Percentiles rank a stretch among this genome's conserved stretches.
Evolutionary conservation across 805 yeast genomes (phyloP).

Genomic region (Jamesozyma spencerorum): DNA sequence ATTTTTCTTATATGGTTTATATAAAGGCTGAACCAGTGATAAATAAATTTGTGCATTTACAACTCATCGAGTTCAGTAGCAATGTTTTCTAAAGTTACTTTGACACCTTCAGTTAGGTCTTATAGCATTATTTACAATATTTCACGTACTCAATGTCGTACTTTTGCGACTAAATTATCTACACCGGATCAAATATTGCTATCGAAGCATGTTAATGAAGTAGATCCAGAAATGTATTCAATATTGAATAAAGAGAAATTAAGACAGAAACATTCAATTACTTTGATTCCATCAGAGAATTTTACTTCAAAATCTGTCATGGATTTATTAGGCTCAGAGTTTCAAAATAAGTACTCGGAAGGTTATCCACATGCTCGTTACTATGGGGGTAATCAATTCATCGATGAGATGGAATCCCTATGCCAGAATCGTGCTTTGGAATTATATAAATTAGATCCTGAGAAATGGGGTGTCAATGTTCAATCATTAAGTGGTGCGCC

Average conservation of each 20-base stretch:
- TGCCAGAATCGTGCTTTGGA: conserved; percentile 89
- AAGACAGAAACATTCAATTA: conserved; percentile 87
- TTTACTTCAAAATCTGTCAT: conserved; percentile 92
- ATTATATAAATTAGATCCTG: conserved; percentile 68
- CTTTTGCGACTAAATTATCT: background rate
- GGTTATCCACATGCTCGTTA: conserved; percentile 98
- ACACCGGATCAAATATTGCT: conserved; percentile 32
- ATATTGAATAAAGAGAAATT: conserved; percentile 68
- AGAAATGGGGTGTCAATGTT: conserved; percentile 94
- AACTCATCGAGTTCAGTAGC: no score
- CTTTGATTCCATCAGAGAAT: conserved; percentile 90
- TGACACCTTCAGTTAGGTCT: background rate
- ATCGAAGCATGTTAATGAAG: conserved; percentile 53
- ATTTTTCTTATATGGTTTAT: no score
- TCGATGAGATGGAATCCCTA: conserved; percentile 80
- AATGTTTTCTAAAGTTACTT: background rate
- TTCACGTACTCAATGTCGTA: background rate
- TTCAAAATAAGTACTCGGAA: conserved; percentile 97
- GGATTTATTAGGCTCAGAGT: conserved; percentile 89
- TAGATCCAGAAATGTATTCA: conserved; percentile 78
- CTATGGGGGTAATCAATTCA: conserved; percentile 95
- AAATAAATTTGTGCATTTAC: no score
- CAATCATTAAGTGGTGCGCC: conserved; percentile 95
- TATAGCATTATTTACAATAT: background rate
- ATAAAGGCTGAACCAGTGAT: no score